Percentiles rank a stretch among this genome's conserved stretches.
Conservation (phyloP, 352 stramenopile genomes). For the Hyaloperonospora brassicae region DNA sequence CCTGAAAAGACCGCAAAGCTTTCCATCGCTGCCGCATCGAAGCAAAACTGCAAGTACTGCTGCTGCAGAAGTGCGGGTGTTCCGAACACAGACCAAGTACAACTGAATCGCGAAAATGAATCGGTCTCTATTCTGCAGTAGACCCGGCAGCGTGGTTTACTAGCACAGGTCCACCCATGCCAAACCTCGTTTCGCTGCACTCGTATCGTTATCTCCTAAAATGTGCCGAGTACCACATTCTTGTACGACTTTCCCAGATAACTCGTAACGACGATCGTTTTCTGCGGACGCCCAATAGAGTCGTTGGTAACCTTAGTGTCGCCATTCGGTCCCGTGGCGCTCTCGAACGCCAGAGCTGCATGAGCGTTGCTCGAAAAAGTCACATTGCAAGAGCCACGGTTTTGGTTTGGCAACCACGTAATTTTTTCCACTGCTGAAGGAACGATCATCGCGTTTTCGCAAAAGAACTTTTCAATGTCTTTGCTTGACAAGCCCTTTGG, state of each 20-base stretch:
- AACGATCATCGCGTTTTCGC: constrained; percentile 51
- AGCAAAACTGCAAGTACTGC: constrained; percentile 51
- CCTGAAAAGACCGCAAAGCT: constrained; percentile 77
- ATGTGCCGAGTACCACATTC: constrained; percentile 45
- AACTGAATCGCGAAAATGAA: constrained; percentile 24
- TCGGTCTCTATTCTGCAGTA: constrained; percentile 20
- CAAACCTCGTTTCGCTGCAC: too few relatives aligned
- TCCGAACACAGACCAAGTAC: constrained; percentile 22
- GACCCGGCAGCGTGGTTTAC: not conserved
- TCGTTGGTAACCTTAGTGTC: constrained; percentile 40
- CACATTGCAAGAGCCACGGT: constrained; percentile 58
- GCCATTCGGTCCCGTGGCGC: constrained; percentile 23
- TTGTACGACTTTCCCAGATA: constrained; percentile 61
- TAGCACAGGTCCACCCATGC: too few relatives aligned
- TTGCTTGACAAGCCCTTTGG: constrained; percentile 46
- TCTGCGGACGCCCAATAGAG: constrained; percentile 60
- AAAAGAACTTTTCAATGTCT: constrained; percentile 71
- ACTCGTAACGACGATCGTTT: constrained; percentile 55
- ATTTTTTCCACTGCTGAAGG: constrained; percentile 61
- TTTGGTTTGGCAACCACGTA: constrained; percentile 49
- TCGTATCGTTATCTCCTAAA: constrained; percentile 8
- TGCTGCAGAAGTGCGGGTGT: not conserved
- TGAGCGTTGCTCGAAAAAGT: constrained; percentile 63
- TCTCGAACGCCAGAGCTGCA: constrained; percentile 60
- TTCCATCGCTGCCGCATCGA: constrained; percentile 58